Conservation (phyloP, 208 protist genomes). For the Wallacemonas sp. region DNA sequence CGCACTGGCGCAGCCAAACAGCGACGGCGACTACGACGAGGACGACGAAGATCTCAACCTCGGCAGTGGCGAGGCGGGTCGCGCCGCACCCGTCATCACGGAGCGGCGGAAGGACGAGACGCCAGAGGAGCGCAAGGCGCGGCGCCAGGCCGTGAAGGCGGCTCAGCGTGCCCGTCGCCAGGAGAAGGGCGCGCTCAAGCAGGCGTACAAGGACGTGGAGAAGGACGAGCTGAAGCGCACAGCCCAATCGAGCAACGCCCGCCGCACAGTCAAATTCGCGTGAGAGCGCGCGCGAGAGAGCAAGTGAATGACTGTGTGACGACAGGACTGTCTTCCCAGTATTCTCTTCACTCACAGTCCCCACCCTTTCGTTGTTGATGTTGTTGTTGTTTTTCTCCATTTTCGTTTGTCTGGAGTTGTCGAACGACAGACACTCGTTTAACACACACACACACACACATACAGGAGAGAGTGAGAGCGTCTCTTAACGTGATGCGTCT, state of each 20-base stretch:
- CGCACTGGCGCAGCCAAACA: slow-evolving; percentile 19
- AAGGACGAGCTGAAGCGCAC: slow-evolving; percentile 56
- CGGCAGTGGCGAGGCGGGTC: slow-evolving; percentile 9
- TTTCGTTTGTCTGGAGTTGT: too few species aligned
- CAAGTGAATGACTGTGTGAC: neutral
- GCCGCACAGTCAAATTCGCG: slow-evolving; percentile 68
- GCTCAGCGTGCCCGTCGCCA: slow-evolving; percentile 69
- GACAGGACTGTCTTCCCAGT: too few species aligned
- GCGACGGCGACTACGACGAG: slow-evolving; percentile 24
- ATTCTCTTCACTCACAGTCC: too few species aligned
- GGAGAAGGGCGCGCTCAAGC: slow-evolving; percentile 78
- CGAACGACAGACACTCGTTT: too few species aligned
- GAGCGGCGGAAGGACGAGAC: slow-evolving; percentile 70
- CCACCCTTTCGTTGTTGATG: too few species aligned
- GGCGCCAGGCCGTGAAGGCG: slow-evolving; percentile 78
- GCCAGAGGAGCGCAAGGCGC: slow-evolving; percentile 82
- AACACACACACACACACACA: too few species aligned
- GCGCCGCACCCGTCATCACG: slow-evolving; percentile 9
- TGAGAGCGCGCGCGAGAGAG: slow-evolving; percentile 13
- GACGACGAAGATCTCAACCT: slow-evolving; percentile 14
- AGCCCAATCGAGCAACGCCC: slow-evolving; percentile 36
- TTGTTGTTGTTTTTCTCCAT: too few species aligned
- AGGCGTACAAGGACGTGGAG: slow-evolving; percentile 77
- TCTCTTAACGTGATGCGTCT: too few species aligned
- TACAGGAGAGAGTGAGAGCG: too few species aligned